Evolutionary conservation across 192 early-diverging fungal genomes (phyloP).

Genomic region (Coemansia sp.): DNA sequence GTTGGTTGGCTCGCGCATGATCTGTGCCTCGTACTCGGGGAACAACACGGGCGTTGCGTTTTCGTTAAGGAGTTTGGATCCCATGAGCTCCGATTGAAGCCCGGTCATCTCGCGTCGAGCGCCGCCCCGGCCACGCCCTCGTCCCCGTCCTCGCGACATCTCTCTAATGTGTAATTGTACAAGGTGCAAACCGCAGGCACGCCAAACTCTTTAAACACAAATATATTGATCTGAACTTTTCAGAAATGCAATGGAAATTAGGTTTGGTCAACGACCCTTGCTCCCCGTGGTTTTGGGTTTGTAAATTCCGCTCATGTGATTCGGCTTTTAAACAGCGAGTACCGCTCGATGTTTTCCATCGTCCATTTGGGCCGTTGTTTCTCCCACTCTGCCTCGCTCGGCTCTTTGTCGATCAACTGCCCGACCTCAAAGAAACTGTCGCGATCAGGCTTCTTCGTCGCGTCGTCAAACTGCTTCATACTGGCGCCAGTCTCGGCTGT

Average conservation of each 20-base stretch:
- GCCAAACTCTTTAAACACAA: too few species aligned
- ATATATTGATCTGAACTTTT: too few species aligned
- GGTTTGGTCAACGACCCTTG: too few species aligned
- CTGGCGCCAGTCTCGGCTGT: constrained; percentile 12
- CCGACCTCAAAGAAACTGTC: constrained; percentile 39
- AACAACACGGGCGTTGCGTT: constrained; percentile 10
- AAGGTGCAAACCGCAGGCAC: background rate
- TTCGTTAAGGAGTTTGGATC: constrained; percentile 24
- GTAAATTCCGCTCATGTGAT: constrained; percentile 61
- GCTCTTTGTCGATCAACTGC: constrained; percentile 38
- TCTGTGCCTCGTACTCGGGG: constrained; percentile 18
- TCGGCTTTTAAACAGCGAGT: constrained; percentile 85
- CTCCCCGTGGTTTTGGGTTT: too few species aligned
- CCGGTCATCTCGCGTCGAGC: constrained; percentile 39
- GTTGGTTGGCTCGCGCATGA: constrained; percentile 20
- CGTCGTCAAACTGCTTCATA: constrained; percentile 45
- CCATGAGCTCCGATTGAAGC: constrained; percentile 46
- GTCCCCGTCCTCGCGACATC: constrained; percentile 43
- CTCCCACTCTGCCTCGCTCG: constrained; percentile 49
- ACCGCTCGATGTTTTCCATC: constrained; percentile 87
- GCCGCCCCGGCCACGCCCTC: constrained; percentile 47
- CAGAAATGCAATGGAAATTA: too few species aligned
- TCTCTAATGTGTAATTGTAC: background rate
- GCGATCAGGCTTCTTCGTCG: constrained; percentile 53
- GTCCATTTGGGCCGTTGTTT: constrained; percentile 61